Conservation (phyloP, 148 eudicot species). For the Drosera capensis region DNA sequence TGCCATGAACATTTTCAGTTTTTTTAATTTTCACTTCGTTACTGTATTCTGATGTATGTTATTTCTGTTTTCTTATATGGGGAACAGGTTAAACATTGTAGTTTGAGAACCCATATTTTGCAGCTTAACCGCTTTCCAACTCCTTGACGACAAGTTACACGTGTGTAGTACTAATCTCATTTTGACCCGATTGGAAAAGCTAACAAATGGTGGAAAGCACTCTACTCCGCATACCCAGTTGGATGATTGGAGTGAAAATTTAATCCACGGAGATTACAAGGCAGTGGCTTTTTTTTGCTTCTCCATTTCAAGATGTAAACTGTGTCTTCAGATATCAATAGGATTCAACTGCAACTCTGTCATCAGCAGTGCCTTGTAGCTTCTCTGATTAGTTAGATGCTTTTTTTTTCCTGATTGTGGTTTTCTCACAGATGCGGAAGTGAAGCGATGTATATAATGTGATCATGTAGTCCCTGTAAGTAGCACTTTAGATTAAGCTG, state of each 20-base stretch:
- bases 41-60: background rate
- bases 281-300: too few relatives aligned
- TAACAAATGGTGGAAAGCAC: slow-evolving; percentile 11
- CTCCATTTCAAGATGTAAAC: too few relatives aligned
- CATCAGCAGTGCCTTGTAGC: too few relatives aligned
- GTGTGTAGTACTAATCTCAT: slow-evolving; percentile 48
- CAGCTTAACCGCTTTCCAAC: slow-evolving; percentile 49
- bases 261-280: too few relatives aligned
- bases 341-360: too few relatives aligned
- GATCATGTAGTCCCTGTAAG: background rate
- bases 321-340: too few relatives aligned
- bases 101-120: slow-evolving; percentile 75
- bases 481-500: background rate
- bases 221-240: too few relatives aligned
- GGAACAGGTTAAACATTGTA: slow-evolving; percentile 71
- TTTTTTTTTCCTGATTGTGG: background rate
- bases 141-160: slow-evolving; percentile 54
- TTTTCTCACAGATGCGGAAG: background rate
- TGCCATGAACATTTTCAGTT: too few relatives aligned
- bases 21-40: background rate
- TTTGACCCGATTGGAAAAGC: slow-evolving; percentile 21
- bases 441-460: background rate
- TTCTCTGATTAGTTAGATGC: background rate
- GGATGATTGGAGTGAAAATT: too few relatives aligned
- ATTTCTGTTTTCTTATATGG: background rate